Base-by-base conservation (phyloP, 129 eudicot genomes). In the Helichrysum umbraculigerum region DNA sequence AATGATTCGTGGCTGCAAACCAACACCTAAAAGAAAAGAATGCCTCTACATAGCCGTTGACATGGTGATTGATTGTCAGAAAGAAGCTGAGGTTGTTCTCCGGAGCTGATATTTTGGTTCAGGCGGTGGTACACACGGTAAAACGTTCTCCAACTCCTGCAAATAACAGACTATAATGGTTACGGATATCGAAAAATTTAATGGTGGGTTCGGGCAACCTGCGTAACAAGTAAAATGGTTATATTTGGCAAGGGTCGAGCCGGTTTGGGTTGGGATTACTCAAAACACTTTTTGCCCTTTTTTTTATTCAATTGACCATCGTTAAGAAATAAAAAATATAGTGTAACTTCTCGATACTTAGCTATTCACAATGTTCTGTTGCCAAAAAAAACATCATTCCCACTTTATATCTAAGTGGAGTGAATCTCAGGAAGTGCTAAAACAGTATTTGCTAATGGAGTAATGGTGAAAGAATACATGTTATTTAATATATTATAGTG, bases 71-170 rank as follows among this genome's bases (percentile, higher is more conserved):
- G 20, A 7, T 47, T 68, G 54, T 82, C 77, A 91, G 79, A 88
- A 74, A 74, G 86, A 64, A 34, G 91, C 88, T 42, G 98, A 92
- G 76, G 83, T 82, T 63, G 96, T 92, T 79, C 98, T 75, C 44
- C 98, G 88, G 41, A 92, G 96, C 81, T 85, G 89, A 63, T 80
- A 86, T 85, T 84, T 92, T 8, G 96, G 89, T 77, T 87, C 87
- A 0, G 96, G 96, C 47, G 84, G 88, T 17, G 86, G 89, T 71
- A 87, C 72, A 74, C 73, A 58, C 10, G 97, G 93, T 91, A 92
- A 82, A 59, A 79, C 82, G 83, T 82, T 85, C 85, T 91, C 92
- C 72, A 82, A 71, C 73, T 91, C 92, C 97, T 92, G 86, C 81
- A 59, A 82, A 33, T 65, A 75, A 64, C 39, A 57, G 20, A 61